These are phyloP conservation scores for Eurotiales sp. DNA, from an alignment of 2,329 filamentous ascomycete genomes.

Conservation along the genomic window DNA sequence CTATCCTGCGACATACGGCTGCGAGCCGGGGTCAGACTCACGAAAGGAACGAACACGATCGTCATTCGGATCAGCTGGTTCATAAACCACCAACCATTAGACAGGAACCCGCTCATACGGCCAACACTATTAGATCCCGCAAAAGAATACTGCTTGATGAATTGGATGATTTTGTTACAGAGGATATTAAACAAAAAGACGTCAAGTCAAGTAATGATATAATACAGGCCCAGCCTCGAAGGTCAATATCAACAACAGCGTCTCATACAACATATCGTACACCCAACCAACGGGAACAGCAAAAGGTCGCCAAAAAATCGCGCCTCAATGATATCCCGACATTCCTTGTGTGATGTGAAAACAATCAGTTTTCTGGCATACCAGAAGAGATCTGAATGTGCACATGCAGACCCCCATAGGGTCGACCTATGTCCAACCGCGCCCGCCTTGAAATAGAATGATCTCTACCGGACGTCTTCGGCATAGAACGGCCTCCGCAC, in stretches of 20 bases:
- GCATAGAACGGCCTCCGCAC: neutral
- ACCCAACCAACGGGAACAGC: slow-evolving; percentile 13
- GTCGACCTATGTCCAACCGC: too few relatives aligned
- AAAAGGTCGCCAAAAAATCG: slow-evolving; percentile 29
- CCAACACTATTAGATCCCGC: slow-evolving; percentile 23
- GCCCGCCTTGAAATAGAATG: too few relatives aligned
- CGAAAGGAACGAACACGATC: neutral
- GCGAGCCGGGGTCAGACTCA: neutral
- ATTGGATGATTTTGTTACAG: slow-evolving; percentile 30
- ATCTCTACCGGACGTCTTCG: too few relatives aligned
- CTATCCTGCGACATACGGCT: neutral
- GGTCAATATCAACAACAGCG: slow-evolving; percentile 1
- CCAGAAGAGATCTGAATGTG: too few relatives aligned
- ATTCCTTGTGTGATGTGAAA: slow-evolving; percentile 34
- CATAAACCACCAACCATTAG: too few relatives aligned
- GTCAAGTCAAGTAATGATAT: slow-evolving; percentile 18
- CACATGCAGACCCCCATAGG: too few relatives aligned
- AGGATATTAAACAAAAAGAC: slow-evolving; percentile 20
- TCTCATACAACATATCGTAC: slow-evolving; percentile 1
- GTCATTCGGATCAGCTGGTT: too few relatives aligned
- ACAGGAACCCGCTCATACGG: too few relatives aligned
- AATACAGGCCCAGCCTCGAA: slow-evolving; percentile 20
- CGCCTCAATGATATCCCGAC: slow-evolving; percentile 43
- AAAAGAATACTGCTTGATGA: slow-evolving; percentile 37
- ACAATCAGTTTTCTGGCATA: too few relatives aligned